Evolutionary conservation across 208 protist species (phyloP), one percentile per base, ranked within the genome.

Genomic region (Wallacemonas collosoma): DNA sequence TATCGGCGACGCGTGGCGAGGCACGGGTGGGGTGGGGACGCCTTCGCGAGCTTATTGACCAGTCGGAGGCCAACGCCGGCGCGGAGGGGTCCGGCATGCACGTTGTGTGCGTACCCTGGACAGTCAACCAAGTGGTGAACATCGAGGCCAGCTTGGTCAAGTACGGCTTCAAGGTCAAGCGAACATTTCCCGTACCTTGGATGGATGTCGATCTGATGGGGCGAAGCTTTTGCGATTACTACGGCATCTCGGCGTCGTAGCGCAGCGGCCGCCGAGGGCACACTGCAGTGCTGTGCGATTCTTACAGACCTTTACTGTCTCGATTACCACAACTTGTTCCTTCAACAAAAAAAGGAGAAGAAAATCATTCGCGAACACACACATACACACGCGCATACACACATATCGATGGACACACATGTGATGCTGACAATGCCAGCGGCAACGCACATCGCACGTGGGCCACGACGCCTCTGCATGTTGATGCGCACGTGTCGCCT

Each of bases 101-200:
- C 61, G 77, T 94, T 51, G 67, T 97, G 43, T 90, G 84, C 40
- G 15, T 97, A 5, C 93, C 93, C 9, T 97, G 93, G 90, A 97
- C 93, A 40, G 78, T 94, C 47, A 73, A 94, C 40, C 93, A 97
- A 44, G 85, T 94, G 12, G 85, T 93, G n/a, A 97, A 95, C 66
- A 62, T 97, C 2, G 87, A 97, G 87, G 89, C 90, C 9, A 95
- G 90, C 58, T 73, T 97, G 0, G 54, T 97, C 8, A 93, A 93
- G 79, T 88, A 89, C 60, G 93, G 93, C 17, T 97, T 93, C 62
- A 72, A 79, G 64, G 79, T 93, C 38, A 66, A 75, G 15, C 78
- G 83, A 2, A 80, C 88, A 36, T 94, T 91, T 72, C 73, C 79
- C n/a, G 17, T 97, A 57, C 85, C 85, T 38, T 97, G 93, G 90